Evolutionary conservation across 1,284 basidiomycete genomes (phyloP).

Genomic region (Rhodotorula mucilaginosa): DNA sequence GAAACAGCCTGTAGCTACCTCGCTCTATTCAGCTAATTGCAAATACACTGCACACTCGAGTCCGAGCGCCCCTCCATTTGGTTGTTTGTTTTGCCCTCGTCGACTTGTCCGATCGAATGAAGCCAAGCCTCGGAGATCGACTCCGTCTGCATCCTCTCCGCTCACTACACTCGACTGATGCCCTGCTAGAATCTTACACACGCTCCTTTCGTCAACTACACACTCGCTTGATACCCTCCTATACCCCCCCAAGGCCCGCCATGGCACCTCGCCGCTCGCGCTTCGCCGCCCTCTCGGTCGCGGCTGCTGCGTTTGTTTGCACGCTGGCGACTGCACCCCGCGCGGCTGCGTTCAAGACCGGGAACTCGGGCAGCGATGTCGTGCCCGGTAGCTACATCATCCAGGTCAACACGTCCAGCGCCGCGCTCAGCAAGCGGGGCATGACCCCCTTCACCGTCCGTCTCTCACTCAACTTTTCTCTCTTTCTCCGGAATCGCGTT

Average conservation of each 20-base stretch:
- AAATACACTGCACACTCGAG: background rate
- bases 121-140: no score
- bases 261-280: background rate
- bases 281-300: background rate
- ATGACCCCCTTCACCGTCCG: slow-evolving; percentile 18
- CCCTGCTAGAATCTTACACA: background rate
- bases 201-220: background rate
- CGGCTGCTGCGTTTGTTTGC: background rate
- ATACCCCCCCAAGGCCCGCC: background rate
- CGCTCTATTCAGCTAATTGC: no score
- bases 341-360: background rate
- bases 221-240: no score
- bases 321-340: background rate
- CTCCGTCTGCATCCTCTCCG: no score
- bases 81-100: no score
- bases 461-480: background rate
- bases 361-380: background rate
- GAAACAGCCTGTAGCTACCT: no score
- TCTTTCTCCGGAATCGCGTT: background rate
- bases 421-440: slow-evolving; percentile 22
- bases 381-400: slow-evolving; percentile 30
- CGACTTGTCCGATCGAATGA: no score
- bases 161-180: background rate
- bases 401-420: slow-evolving; percentile 15
- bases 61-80: background rate